Percentiles rank a stretch among this genome's conserved stretches.
These are phyloP conservation scores for Fusarium goolgardi DNA, from an alignment of 2,329 filamentous ascomycete species.

Conservation along the genomic window DNA sequence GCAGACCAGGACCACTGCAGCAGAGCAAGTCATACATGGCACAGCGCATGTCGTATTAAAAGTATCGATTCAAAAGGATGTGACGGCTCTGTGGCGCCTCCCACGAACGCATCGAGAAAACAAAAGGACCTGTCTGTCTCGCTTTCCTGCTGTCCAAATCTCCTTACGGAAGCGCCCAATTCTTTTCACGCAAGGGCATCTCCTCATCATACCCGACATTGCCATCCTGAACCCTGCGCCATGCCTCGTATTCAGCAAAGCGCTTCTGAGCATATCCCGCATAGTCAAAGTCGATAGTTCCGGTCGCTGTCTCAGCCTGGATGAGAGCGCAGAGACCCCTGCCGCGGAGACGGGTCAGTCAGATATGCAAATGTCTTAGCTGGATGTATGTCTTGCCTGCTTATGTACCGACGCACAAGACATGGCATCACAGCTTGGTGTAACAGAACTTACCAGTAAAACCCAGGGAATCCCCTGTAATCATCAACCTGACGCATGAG, in stretches of 20 bases:
- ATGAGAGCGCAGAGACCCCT: conserved; percentile 44
- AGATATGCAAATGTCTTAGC: background rate
- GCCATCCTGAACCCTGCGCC: conserved; percentile 24
- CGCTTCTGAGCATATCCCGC: conserved; percentile 39
- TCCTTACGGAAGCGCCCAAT: conserved; percentile 26
- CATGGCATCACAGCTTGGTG: background rate
- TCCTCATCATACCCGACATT: background rate
- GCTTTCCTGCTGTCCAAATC: background rate
- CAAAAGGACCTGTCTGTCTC: conserved; percentile 9
- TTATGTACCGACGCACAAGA: background rate
- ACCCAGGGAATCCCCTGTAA: conserved; percentile 40
- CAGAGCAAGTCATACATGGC: conserved; percentile 20
- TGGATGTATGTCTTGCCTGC: background rate
- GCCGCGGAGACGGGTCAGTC: conserved; percentile 21
- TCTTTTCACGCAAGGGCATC: conserved; percentile 21
- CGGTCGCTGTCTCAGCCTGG: conserved; percentile 43
- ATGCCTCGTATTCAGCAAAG: conserved; percentile 38
- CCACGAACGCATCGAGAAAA: background rate
- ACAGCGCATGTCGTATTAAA: background rate
- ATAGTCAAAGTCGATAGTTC: conserved; percentile 43
- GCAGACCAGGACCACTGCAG: background rate
- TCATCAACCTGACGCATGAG: conserved; percentile 37
- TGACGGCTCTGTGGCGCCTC: background rate
- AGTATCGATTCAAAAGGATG: conserved; percentile 3
- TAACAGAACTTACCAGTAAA: conserved; percentile 39